Conservation (phyloP, 768 basidiomycete genomes). For the Ramaria sp. region DNA sequence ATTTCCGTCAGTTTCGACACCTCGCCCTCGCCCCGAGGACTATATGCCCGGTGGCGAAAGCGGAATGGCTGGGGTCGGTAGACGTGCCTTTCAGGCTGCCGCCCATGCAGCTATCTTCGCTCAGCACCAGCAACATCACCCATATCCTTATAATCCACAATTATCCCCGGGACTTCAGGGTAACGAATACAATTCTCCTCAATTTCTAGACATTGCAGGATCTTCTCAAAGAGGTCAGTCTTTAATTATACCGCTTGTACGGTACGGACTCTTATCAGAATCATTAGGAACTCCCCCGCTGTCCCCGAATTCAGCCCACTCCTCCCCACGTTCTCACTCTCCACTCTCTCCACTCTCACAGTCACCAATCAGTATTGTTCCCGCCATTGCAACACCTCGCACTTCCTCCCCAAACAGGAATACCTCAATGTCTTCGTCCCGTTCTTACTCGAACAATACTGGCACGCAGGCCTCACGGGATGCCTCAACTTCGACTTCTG, state of each 20-base stretch:
- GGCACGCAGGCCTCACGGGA: neutral
- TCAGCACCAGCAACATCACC: slow-evolving; percentile 9
- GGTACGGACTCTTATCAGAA: neutral
- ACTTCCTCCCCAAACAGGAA: slow-evolving; percentile 16
- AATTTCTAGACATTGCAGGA: slow-evolving; percentile 36
- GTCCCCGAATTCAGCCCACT: slow-evolving; percentile 32
- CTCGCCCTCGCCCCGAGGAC: neutral
- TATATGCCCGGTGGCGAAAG: slow-evolving; percentile 16
- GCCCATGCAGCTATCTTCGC: slow-evolving; percentile 50
- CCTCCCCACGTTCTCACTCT: slow-evolving; percentile 19
- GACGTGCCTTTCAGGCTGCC: slow-evolving; percentile 71
- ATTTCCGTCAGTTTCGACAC: neutral
- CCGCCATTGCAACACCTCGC: slow-evolving; percentile 14
- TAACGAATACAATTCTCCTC: slow-evolving; percentile 27
- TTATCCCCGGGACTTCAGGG: slow-evolving; percentile 15
- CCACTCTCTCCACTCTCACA: slow-evolving; percentile 21
- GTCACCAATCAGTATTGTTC: neutral
- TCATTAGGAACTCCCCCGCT: slow-evolving; percentile 24
- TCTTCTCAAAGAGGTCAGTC: slow-evolving; percentile 17
- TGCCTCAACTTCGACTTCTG: slow-evolving; percentile 14
- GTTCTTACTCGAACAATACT: slow-evolving; percentile 13
- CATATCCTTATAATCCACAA: slow-evolving; percentile 5
- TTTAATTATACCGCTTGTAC: neutral
- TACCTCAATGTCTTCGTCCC: slow-evolving; percentile 22
- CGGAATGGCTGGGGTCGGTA: slow-evolving; percentile 80